Conservation (phyloP, 2,329 filamentous ascomycete species). For the Ascochyta fabae region DNA sequence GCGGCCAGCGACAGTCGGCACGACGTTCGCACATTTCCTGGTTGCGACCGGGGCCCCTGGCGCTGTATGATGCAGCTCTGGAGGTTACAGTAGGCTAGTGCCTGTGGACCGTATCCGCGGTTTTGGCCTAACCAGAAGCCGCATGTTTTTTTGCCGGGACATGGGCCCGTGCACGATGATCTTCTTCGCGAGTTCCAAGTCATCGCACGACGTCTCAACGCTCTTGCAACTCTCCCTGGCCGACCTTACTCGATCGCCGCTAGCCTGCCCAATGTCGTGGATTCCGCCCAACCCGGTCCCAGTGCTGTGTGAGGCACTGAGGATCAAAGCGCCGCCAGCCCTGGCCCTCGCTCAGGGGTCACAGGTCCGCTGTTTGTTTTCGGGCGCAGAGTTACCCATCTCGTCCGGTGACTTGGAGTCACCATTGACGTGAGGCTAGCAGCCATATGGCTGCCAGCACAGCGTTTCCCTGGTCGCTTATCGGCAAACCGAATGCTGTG, state of each 20-base stretch:
- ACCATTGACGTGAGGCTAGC: slow-evolving; percentile 32
- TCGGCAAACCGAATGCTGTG: slow-evolving; percentile 31
- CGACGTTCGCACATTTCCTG: slow-evolving; percentile 34
- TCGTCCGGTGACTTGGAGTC: slow-evolving; percentile 39
- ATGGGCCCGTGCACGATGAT: slow-evolving; percentile 43
- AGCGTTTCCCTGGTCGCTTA: slow-evolving; percentile 27
- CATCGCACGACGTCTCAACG: slow-evolving; percentile 42
- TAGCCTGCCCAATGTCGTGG: slow-evolving; percentile 46
- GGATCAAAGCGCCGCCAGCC: slow-evolving; percentile 40
- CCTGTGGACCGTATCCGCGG: slow-evolving; percentile 35
- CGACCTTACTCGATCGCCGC: slow-evolving; percentile 39
- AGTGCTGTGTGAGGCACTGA: slow-evolving; percentile 28
- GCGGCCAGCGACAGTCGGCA: slow-evolving; percentile 33
- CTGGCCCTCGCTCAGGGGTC: slow-evolving; percentile 47
- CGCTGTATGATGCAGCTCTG: slow-evolving; percentile 10
- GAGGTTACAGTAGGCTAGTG: slow-evolving; percentile 24
- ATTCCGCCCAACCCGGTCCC: slow-evolving; percentile 42
- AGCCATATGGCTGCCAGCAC: slow-evolving; percentile 38
- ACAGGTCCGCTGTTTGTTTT: slow-evolving; percentile 27
- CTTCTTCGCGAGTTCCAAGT: slow-evolving; percentile 42
- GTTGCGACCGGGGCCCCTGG: slow-evolving; percentile 26
- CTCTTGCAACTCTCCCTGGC: slow-evolving; percentile 41
- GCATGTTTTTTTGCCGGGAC: slow-evolving; percentile 30
- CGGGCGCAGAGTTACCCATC: slow-evolving; percentile 27
- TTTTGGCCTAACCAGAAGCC: slow-evolving; percentile 32